phyloP scores from a whole-genome alignment of 345 rosid genomes.

The Triadica sebifera region DNA sequence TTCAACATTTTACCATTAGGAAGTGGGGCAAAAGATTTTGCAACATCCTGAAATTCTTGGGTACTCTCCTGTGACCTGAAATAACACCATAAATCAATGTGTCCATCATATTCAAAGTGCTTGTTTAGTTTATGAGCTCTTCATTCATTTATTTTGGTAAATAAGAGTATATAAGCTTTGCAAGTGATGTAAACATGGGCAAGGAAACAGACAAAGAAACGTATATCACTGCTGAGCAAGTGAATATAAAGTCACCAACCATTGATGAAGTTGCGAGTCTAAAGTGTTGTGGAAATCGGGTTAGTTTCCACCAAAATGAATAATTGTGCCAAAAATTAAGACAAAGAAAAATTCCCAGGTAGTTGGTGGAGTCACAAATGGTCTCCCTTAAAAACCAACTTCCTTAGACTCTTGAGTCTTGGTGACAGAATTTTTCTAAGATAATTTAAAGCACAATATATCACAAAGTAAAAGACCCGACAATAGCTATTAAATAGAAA shows the following conservation, averaged over 20 bases:
- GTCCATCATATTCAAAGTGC: slow-evolving; percentile 13
- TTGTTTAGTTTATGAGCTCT: not conserved
- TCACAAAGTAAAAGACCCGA: too few relatives aligned
- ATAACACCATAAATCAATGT: not conserved
- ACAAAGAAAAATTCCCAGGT: too few relatives aligned
- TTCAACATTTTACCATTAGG: slow-evolving; percentile 29
- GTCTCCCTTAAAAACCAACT: too few relatives aligned
- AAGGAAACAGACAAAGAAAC: slow-evolving; percentile 8
- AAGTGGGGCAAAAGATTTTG: slow-evolving; percentile 22
- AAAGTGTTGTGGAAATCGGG: too few relatives aligned
- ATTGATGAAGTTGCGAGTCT: slow-evolving; percentile 56
- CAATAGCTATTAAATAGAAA: too few relatives aligned
- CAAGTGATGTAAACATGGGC: slow-evolving; percentile 9
- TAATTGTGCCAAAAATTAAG: too few relatives aligned
- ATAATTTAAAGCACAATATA: too few relatives aligned
- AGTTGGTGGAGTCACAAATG: too few relatives aligned
- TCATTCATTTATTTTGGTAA: not conserved
- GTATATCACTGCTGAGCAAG: not conserved
- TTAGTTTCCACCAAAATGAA: too few relatives aligned
- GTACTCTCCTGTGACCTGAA: slow-evolving; percentile 64
- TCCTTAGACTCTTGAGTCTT: too few relatives aligned
- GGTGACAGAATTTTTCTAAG: too few relatives aligned
- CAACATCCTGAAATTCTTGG: slow-evolving; percentile 28
- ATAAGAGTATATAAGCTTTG: not conserved
- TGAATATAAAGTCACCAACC: slow-evolving; percentile 47